A percentile compares a stretch with the other conserved stretches of the same genome.
Evolutionary conservation across 1,284 basidiomycete genomes (phyloP).

Genomic region (Pterulicium gracile): DNA sequence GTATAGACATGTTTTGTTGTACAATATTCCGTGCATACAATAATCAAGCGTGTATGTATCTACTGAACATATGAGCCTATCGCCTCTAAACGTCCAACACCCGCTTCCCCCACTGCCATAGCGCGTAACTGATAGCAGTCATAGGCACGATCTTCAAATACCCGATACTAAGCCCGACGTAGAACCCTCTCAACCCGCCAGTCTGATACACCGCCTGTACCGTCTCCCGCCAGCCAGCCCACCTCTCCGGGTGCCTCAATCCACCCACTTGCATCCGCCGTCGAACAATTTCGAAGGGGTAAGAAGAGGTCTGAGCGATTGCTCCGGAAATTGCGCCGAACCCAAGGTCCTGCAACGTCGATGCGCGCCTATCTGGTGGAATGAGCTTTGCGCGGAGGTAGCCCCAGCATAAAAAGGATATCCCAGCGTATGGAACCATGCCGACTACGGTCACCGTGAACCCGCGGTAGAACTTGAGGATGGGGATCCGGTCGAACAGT

Average conservation of each 20-base stretch:
- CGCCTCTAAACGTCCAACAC: constrained; percentile 36
- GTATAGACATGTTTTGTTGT: not conserved
- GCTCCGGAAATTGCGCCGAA: constrained; percentile 91
- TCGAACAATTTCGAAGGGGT: constrained; percentile 93
- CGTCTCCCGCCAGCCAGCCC: constrained; percentile 77
- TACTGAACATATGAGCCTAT: not conserved
- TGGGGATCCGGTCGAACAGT: constrained; percentile 47
- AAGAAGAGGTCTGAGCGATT: constrained; percentile 84
- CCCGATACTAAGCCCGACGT: constrained; percentile 87
- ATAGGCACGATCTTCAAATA: constrained; percentile 97
- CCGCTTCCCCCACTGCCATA: constrained; percentile 67
- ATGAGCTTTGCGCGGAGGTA: constrained; percentile 64
- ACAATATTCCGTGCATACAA: not conserved
- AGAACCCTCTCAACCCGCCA: constrained; percentile 83
- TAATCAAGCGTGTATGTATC: not conserved
- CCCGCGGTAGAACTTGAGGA: constrained; percentile 92
- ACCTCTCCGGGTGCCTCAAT: constrained; percentile 63
- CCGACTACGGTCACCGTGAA: constrained; percentile 87
- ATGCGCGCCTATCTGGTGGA: constrained; percentile 32
- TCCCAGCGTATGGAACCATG: constrained; percentile 96
- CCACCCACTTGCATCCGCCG: constrained; percentile 96
- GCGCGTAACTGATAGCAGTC: constrained; percentile 77
- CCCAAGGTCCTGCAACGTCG: constrained; percentile 47
- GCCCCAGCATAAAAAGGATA: constrained; percentile 91
- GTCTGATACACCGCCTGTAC: constrained; percentile 55